Conservation (phyloP, 73 alveolate genomes). For the Breviolum minutum region DNA sequence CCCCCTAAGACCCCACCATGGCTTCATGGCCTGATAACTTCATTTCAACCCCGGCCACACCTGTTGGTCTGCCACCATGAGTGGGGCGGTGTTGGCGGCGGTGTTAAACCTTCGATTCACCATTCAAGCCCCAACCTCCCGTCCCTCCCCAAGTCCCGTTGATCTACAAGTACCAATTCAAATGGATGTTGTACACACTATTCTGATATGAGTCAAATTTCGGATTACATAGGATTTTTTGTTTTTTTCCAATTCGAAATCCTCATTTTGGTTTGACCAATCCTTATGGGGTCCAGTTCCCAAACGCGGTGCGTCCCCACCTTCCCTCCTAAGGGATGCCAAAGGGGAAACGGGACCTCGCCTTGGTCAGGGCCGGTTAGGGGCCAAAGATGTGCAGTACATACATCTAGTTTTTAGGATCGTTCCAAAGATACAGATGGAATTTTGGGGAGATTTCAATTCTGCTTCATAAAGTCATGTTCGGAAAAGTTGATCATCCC, state of each 20-base stretch:
- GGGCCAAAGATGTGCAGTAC: too few relatives aligned
- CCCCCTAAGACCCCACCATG: too few relatives aligned
- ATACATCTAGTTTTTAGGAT: too few relatives aligned
- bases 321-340: slow-evolving; percentile 40
- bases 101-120: slow-evolving; percentile 2
- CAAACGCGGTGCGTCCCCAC: background rate
- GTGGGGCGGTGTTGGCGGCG: slow-evolving; percentile 74
- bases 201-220: background rate
- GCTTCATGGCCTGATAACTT: too few relatives aligned
- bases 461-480: too few relatives aligned
- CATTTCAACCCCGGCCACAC: background rate
- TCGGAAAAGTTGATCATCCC: too few relatives aligned
- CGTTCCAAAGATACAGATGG: too few relatives aligned
- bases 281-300: background rate
- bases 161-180: too few relatives aligned
- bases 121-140: background rate
- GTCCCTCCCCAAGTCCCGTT: too few relatives aligned
- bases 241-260: background rate
- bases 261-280: background rate
- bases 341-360: slow-evolving; percentile 35
- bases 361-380: too few relatives aligned
- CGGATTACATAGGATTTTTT: background rate
- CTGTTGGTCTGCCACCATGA: slow-evolving; percentile 88
- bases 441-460: too few relatives aligned
- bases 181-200: too few relatives aligned